Base-by-base conservation (phyloP, 257 asterid species). In the Apocynum venetum region DNA sequence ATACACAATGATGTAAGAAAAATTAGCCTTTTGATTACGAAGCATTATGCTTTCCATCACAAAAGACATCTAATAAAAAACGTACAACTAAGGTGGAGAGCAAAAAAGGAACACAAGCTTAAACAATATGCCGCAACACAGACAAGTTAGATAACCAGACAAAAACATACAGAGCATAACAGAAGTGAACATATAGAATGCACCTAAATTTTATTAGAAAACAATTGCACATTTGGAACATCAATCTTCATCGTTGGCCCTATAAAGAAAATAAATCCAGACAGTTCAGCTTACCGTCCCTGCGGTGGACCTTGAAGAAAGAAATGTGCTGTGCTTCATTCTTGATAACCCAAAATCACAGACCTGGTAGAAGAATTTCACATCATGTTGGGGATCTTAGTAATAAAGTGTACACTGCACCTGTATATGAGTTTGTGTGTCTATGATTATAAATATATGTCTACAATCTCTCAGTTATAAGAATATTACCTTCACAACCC, bases 281-380 rank as follows among this genome's bases (percentile, higher is more conserved):
- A 63, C 7, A 25, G 2, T 75, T 79, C 57, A 79, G 79, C 96
- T 86, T 89, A 94, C 98, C 90, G 98, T 94, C 85, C 98, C 98
- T 70, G 98, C 98, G 82, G 96, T 91, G 49, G 98, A 94, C 82
- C 97, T 91, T 63, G 98, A 94, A 77, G 98, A 94, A 83, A 94
- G 97, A 89, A 88, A 94, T 56, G 98, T 94, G 89, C 94, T 94
- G 81, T 92, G 88, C 87, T 94, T 94, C 93, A 92, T 87, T 87
- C 96, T 87, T 79, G 98, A 94, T 76, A 94, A 77, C 77, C 98
- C 98, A 75, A 94, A 94, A 85, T 94, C 98, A 49, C 97, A 92
- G 52, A 94, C 98, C 98, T 89, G 86, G 78, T 76, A 53, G 71
- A 75, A 83, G 76, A 82, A 82, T 83, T 77, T 51, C 77, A 61